phyloP scores from a whole-genome alignment of 2,329 filamentous ascomycete species.

The Phialophora expanda region DNA sequence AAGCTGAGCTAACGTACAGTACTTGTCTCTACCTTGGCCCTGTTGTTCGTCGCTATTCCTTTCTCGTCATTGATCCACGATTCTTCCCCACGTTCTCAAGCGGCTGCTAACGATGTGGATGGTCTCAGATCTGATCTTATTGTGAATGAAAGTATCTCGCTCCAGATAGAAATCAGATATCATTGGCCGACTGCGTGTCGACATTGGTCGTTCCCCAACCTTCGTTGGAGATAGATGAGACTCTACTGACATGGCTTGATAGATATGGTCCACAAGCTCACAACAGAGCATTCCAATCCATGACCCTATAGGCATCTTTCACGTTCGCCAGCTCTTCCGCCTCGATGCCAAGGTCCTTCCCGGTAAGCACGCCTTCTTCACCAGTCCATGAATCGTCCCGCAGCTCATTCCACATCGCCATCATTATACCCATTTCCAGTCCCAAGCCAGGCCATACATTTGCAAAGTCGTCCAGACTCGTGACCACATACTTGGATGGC shows the following conservation, averaged over 20 bases:
- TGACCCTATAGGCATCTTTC: conserved; percentile 22
- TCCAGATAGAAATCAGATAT: background rate
- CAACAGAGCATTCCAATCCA: conserved; percentile 24
- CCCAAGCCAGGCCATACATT: conserved; percentile 44
- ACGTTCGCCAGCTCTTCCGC: conserved; percentile 5
- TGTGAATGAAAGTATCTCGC: background rate
- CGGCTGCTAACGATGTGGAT: no score
- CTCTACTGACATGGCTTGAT: background rate
- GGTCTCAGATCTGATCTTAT: no score
- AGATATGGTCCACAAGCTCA: background rate
- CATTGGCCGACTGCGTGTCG: background rate
- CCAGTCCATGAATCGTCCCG: conserved; percentile 41
- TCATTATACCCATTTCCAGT: conserved; percentile 41
- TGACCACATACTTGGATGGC: conserved; percentile 40
- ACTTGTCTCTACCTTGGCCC: no score
- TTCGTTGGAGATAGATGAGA: background rate
- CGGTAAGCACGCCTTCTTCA: conserved; percentile 39
- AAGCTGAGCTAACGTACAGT: no score
- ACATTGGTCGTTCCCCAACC: background rate
- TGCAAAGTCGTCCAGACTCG: conserved; percentile 41
- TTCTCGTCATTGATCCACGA: no score
- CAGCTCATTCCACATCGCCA: conserved; percentile 41
- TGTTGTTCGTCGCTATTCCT: no score
- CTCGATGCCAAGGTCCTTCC: conserved; percentile 38
- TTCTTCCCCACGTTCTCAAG: no score